Evolutionary conservation across 2,329 filamentous ascomycete species (phyloP).

Genomic region (Botrytis medusae): DNA sequence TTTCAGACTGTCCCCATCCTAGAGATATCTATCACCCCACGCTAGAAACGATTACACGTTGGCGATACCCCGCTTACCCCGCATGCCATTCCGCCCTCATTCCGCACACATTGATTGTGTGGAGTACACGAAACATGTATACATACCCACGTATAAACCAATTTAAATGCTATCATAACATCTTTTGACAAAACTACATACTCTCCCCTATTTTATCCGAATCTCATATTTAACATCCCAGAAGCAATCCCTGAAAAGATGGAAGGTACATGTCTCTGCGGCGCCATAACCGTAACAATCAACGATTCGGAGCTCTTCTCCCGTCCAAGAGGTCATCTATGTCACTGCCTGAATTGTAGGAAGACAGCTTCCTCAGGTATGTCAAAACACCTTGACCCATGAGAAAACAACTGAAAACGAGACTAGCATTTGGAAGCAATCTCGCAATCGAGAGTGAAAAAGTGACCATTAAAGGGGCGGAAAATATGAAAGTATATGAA

Average conservation of each 20-base stretch:
- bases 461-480: constrained; percentile 43
- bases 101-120: no score
- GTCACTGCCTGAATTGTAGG: constrained; percentile 50
- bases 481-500: constrained; percentile 46
- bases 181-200: not conserved
- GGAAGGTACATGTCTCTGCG: constrained; percentile 47
- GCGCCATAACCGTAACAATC: constrained; percentile 49
- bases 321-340: constrained; percentile 47
- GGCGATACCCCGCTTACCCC: constrained; percentile 4
- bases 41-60: not conserved
- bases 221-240: not conserved
- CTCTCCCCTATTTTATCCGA: not conserved
- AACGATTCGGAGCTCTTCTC: constrained; percentile 48
- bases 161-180: not conserved
- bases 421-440: constrained; percentile 27
- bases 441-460: constrained; percentile 42
- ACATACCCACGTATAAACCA: not conserved
- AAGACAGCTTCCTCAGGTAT: constrained; percentile 13
- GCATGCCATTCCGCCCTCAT: not conserved
- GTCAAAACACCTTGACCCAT: not conserved
- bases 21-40: not conserved
- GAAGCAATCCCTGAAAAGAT: constrained; percentile 18
- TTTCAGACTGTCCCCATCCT: not conserved
- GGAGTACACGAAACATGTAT: not conserved
- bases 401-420: not conserved